These are phyloP conservation scores for Umbelopsis ramanniana DNA, from an alignment of 192 early-diverging fungal species.

Conservation along the genomic window DNA sequence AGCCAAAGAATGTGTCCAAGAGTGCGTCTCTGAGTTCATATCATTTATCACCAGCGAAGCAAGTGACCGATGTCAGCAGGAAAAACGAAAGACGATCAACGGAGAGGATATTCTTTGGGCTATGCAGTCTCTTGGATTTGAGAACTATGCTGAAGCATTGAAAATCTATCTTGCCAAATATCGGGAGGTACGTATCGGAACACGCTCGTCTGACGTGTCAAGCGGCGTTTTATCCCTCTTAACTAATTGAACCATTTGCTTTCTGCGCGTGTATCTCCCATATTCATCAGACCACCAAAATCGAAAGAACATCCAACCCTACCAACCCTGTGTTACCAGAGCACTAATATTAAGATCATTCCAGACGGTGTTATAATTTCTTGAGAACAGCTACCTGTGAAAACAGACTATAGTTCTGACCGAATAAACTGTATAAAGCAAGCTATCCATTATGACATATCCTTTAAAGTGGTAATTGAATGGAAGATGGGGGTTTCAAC, in stretches of 20 bases:
- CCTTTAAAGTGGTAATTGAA: too few relatives aligned
- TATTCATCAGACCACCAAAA: constrained; percentile 51
- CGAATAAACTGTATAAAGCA: too few relatives aligned
- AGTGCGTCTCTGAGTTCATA: constrained; percentile 99
- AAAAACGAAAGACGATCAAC: constrained; percentile 98
- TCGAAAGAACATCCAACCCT: constrained; percentile 39
- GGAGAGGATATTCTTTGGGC: constrained; percentile 99
- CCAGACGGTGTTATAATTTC: too few relatives aligned
- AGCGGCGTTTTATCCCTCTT: background rate
- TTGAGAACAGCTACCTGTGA: too few relatives aligned
- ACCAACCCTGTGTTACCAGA: too few relatives aligned
- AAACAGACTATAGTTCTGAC: too few relatives aligned
- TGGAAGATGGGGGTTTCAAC: too few relatives aligned
- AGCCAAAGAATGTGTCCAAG: constrained; percentile 95
- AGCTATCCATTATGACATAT: too few relatives aligned
- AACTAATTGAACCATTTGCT: background rate
- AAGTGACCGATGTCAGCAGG: constrained; percentile 89
- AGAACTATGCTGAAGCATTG: constrained; percentile 91
- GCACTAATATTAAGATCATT: too few relatives aligned
- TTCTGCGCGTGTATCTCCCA: background rate
- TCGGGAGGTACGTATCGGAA: constrained; percentile 73
- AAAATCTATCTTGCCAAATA: constrained; percentile 91
- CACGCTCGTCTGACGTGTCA: background rate
- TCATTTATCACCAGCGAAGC: constrained; percentile 98
- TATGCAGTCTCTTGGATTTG: constrained; percentile 96